Conservation (phyloP, 768 basidiomycete genomes). For the Mycena amicta region DNA sequence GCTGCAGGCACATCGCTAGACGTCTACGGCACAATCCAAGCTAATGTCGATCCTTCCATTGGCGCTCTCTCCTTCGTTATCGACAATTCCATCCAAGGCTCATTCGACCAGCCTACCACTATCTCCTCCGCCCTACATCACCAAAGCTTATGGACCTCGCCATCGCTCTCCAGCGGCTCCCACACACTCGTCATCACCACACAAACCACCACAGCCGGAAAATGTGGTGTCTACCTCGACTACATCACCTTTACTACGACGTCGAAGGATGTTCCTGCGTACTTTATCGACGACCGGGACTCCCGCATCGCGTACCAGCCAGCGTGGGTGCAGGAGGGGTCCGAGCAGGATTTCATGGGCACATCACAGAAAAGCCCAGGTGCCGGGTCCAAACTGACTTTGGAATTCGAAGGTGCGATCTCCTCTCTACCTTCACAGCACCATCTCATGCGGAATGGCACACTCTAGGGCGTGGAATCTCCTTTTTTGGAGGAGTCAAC, state of each 20-base stretch:
- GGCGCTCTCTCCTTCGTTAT: slow-evolving; percentile 2
- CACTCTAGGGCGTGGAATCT: slow-evolving; percentile 5
- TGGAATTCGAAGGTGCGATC: slow-evolving; percentile 9
- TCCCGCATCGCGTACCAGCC: slow-evolving; percentile 5
- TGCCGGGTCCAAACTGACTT: background rate
- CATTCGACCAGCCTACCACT: background rate
- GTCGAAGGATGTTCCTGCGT: no score
- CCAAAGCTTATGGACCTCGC: slow-evolving; percentile 1
- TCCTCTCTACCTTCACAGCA: background rate
- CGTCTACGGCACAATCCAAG: slow-evolving; percentile 2
- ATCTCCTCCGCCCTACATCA: slow-evolving; percentile 1
- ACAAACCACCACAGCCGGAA: background rate
- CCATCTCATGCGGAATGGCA: background rate
- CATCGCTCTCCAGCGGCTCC: background rate
- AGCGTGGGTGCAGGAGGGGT: background rate
- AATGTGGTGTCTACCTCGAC: slow-evolving; percentile 8
- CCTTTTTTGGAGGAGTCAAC: slow-evolving; percentile 4
- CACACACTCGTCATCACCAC: slow-evolving; percentile 14
- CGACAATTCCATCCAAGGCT: background rate
- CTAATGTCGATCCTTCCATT: background rate
- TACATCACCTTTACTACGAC: slow-evolving; percentile 7
- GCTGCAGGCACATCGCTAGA: slow-evolving; percentile 5
- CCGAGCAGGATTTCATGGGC: slow-evolving; percentile 9
- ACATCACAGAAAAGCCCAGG: slow-evolving; percentile 5
- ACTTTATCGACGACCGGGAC: slow-evolving; percentile 16